Percentiles rank a stretch among this genome's conserved stretches.
These are phyloP conservation scores for Isatis lusitanica DNA, from an alignment of 441 rosid genomes.

Conservation along the genomic window DNA sequence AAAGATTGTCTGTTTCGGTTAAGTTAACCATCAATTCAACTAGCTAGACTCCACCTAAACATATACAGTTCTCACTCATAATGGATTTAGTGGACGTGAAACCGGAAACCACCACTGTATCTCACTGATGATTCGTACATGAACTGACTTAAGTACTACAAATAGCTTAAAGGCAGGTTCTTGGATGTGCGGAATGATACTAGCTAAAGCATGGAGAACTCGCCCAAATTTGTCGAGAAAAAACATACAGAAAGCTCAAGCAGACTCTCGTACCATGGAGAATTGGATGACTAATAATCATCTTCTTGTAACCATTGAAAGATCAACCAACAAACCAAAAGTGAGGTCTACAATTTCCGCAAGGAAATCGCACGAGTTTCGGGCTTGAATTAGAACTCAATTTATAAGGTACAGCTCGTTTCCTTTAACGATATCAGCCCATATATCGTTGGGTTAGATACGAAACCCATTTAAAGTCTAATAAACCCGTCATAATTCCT, in stretches of 20 bases:
- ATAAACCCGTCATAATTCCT: too few species aligned
- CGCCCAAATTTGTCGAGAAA: not conserved
- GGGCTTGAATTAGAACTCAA: not conserved
- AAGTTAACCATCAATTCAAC: not conserved
- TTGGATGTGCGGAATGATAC: too few species aligned
- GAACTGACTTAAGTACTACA: not conserved
- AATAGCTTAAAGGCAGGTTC: too few species aligned
- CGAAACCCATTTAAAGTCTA: too few species aligned
- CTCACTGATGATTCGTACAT: not conserved
- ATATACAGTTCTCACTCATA: not conserved
- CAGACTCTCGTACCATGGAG: not conserved
- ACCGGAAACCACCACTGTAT: not conserved
- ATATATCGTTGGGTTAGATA: not conserved
- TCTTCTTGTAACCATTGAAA: too few species aligned
- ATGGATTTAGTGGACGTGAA: not conserved
- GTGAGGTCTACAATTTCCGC: not conserved
- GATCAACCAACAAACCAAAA: not conserved
- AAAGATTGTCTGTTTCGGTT: not conserved
- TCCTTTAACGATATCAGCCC: not conserved
- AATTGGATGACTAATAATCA: not conserved
- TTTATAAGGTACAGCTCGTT: not conserved
- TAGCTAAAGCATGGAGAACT: too few species aligned
- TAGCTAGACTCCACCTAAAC: not conserved
- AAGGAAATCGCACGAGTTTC: not conserved
- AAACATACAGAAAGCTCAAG: not conserved